These are phyloP conservation scores for Euphorbia schlechtendalii DNA, from an alignment of 441 rosid genomes.

Conservation along the genomic window DNA sequence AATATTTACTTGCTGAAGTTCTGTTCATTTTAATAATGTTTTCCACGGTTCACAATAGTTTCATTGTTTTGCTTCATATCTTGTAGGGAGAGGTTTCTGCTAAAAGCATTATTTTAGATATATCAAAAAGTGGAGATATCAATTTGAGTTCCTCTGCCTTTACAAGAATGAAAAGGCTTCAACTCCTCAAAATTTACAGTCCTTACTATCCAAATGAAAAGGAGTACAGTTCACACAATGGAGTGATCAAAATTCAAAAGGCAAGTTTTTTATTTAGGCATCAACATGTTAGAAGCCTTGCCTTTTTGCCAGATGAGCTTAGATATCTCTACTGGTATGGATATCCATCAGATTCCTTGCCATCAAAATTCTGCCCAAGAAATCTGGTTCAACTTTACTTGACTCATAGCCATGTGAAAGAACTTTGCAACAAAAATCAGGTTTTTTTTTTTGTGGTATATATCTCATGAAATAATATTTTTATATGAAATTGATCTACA, in stretches of 20 bases:
- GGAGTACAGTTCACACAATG: neutral
- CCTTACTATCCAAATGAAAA: neutral
- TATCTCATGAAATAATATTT: no score
- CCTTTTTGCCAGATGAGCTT: slow-evolving; percentile 4
- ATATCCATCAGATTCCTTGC: slow-evolving; percentile 22
- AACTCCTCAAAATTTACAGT: slow-evolving; percentile 3
- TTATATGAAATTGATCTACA: no score
- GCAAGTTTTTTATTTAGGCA: neutral
- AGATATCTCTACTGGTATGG: slow-evolving; percentile 10
- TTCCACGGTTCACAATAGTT: neutral
- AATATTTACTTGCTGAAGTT: neutral
- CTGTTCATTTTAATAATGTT: neutral
- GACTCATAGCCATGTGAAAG: slow-evolving; percentile 19
- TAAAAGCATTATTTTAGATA: slow-evolving; percentile 6
- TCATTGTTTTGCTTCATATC: neutral
- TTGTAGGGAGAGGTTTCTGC: slow-evolving; percentile 10
- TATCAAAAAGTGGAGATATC: neutral
- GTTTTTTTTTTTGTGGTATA: no score
- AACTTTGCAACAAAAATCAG: slow-evolving; percentile 25
- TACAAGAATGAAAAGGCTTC: neutral
- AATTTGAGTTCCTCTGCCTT: neutral
- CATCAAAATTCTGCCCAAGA: neutral
- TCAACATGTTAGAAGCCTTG: neutral
- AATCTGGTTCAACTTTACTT: slow-evolving; percentile 21
- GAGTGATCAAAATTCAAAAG: neutral